These are phyloP conservation scores for Claviceps humidiphila DNA, from an alignment of 2,329 filamentous ascomycete genomes.

Conservation along the genomic window DNA sequence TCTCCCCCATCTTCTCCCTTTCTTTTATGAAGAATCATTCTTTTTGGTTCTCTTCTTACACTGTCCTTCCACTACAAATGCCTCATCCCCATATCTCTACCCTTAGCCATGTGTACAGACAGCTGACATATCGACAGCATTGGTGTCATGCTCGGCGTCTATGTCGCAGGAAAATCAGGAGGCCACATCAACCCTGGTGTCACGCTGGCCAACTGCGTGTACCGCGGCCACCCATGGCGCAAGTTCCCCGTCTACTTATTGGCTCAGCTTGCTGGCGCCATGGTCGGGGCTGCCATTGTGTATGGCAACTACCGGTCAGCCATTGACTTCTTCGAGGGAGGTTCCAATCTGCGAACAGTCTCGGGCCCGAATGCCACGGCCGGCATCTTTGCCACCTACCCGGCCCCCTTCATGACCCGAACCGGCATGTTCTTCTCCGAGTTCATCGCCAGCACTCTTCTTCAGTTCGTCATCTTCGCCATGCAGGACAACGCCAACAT, in stretches of 20 bases:
- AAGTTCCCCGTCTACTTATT: constrained; percentile 56
- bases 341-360: constrained; percentile 47
- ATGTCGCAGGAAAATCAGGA: constrained; percentile 50
- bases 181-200: constrained; percentile 61
- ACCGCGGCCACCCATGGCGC: constrained; percentile 54
- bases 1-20: background rate
- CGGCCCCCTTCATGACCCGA: constrained; percentile 50
- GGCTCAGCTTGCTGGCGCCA: constrained; percentile 54
- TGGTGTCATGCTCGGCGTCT: constrained; percentile 57
- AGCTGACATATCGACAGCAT: constrained; percentile 25
- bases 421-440: constrained; percentile 60
- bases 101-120: too few relatives aligned
- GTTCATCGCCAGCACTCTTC: constrained; percentile 51
- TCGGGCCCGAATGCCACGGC: constrained; percentile 45
- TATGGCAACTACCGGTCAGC: constrained; percentile 52
- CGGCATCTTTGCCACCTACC: constrained; percentile 63
- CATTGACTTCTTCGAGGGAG: constrained; percentile 52
- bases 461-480: constrained; percentile 62
- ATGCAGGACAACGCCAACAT: constrained; percentile 45
- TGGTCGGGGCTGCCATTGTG: constrained; percentile 45
- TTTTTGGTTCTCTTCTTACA: too few relatives aligned
- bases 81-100: too few relatives aligned
- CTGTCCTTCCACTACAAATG: too few relatives aligned
- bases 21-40: background rate
- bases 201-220: constrained; percentile 56